phyloP scores from a whole-genome alignment of 495 filamentous ascomycete species.

The Hypoxylon cercidicola region DNA sequence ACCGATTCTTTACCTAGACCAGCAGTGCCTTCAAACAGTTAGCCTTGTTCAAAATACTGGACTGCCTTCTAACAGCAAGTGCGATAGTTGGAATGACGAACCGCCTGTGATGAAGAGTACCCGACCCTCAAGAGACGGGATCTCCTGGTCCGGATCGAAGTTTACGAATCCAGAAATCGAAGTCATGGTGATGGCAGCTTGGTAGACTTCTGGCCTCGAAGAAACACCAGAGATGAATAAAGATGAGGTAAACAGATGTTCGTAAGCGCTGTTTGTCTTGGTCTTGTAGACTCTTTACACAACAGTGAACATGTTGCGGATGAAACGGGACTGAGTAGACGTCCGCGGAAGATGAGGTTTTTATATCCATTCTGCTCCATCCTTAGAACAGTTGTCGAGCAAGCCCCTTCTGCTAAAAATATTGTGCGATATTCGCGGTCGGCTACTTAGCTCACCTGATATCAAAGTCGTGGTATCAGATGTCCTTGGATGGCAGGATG shows the following conservation, averaged over 20 bases:
- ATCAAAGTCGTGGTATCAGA: background rate
- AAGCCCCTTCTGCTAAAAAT: background rate
- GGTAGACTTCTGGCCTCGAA: background rate
- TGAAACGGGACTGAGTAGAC: background rate
- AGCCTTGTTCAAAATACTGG: background rate
- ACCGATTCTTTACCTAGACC: conserved; percentile 75
- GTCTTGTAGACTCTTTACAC: too few species aligned
- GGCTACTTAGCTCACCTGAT: background rate
- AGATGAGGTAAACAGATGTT: background rate
- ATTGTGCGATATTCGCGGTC: background rate
- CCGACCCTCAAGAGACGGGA: conserved; percentile 65
- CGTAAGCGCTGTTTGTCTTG: background rate
- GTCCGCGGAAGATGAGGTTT: background rate
- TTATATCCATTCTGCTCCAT: conserved; percentile 12
- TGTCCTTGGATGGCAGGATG: too few species aligned
- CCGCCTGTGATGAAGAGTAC: conserved; percentile 72
- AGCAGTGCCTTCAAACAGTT: conserved; percentile 62
- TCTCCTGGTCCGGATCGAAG: conserved; percentile 67
- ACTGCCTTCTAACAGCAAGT: background rate
- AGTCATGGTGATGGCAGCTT: conserved; percentile 11
- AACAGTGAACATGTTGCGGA: background rate
- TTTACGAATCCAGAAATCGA: conserved; percentile 19
- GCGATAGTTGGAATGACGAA: conserved; percentile 35
- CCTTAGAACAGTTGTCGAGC: background rate
- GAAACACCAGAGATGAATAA: background rate